Base-by-base conservation (phyloP, 176 grass and related monocot species). In the Ananas comosus region DNA sequence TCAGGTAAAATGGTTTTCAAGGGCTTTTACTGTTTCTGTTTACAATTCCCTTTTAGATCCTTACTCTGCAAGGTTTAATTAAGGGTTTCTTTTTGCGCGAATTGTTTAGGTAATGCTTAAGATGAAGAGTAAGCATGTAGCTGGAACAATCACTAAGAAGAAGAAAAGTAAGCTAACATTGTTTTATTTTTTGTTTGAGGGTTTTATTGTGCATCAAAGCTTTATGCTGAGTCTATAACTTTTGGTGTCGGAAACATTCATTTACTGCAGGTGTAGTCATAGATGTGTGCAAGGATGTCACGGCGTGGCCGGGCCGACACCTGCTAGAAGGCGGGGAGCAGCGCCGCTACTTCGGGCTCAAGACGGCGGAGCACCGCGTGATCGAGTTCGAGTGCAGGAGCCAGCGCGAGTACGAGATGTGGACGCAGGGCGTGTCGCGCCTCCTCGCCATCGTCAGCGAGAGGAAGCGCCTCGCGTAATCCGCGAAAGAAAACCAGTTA, bases 111-210 rank as follows among this genome's bases (percentile, higher is more conserved):
- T 93, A 70, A 93, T 76, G 78, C 85, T 99, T 12, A 99, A 99
- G 90, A 91, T 91, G 90, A 99, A 99, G 80, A 99, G 94, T 63
- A 68, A 69, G 69, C 94, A 93, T 48, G 82, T 93, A 2, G 94
- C 80, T 3, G 90, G 90, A 48, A 91, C 94, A 0, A 86, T 99
- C 17, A 99, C 94, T 28, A 99, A 99, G 83, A 99, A 93, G 84
- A 99, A 99, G 58, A 93, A 93, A 78, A 86, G 94, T 99, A 76
- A 80, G 84, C 56, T n/a, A 61, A 61, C 17, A 9, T 6, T 10
- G 9, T 9, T 61, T 10, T 61, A 2, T 22, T 19, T 9, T 18
- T 18, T 6, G 56, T 18, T 61, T 61, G 56, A n/a, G 10, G n/a
- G 16, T 18, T 61, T n/a, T 61, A 18, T 22, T 18, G 11, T 61